Conservation (phyloP, 1,284 basidiomycete genomes). For the Amylostereum areolatum region DNA sequence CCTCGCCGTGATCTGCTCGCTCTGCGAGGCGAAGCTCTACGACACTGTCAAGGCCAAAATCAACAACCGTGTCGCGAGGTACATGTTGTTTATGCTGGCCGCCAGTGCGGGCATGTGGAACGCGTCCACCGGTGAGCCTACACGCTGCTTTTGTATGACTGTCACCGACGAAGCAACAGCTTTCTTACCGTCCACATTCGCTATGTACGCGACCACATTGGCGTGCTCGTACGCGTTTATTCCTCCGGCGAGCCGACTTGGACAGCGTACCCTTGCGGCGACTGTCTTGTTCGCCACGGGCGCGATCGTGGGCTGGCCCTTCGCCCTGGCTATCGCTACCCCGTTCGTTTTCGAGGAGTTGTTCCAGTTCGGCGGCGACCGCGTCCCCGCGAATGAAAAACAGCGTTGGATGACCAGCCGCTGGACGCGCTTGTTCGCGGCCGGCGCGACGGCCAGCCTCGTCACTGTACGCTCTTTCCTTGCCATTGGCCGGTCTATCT, state of each 20-base stretch:
- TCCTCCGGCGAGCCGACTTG: constrained; percentile 52
- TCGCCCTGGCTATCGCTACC: constrained; percentile 77
- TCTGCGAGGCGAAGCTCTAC: constrained; percentile 85
- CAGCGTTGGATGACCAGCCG: constrained; percentile 56
- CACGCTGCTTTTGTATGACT: background rate
- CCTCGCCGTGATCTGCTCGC: constrained; percentile 69
- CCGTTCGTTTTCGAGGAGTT: constrained; percentile 93
- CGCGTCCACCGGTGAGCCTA: constrained; percentile 65
- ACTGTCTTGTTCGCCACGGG: constrained; percentile 77
- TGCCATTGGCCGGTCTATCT: too few species aligned
- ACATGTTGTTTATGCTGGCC: constrained; percentile 81
- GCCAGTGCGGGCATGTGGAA: constrained; percentile 93
- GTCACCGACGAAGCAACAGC: constrained; percentile 38
- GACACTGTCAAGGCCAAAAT: constrained; percentile 77
- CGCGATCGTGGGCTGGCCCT: constrained; percentile 95
- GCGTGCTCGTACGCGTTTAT: constrained; percentile 76
- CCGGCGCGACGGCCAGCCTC: constrained; percentile 26
- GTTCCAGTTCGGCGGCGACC: constrained; percentile 71
- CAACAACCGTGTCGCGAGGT: constrained; percentile 87
- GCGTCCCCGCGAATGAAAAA: constrained; percentile 45
- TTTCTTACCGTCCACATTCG: constrained; percentile 91
- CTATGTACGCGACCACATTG: constrained; percentile 86
- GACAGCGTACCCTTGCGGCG: constrained; percentile 53
- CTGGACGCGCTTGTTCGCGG: constrained; percentile 55
- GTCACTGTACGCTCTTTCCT: too few species aligned